Conservation (phyloP, 108 stramenopile species). For the Cyclotella choctawhatcheeana region DNA sequence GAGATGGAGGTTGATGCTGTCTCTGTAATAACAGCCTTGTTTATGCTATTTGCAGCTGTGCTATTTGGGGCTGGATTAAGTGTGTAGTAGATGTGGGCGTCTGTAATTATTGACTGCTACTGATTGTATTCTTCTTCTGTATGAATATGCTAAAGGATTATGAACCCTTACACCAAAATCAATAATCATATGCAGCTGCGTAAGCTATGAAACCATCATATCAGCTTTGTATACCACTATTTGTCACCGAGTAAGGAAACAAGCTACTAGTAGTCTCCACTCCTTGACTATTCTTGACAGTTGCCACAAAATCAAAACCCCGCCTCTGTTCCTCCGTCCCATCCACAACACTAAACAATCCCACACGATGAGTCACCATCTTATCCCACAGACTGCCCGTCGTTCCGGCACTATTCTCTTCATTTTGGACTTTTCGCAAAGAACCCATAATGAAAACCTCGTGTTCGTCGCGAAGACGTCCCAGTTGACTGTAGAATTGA, state of each 20-base stretch:
- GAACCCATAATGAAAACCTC: slow-evolving; percentile 45
- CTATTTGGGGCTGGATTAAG: slow-evolving; percentile 18
- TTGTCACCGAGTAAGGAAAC: slow-evolving; percentile 39
- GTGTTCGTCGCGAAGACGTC: slow-evolving; percentile 42
- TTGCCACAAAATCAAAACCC: slow-evolving; percentile 47
- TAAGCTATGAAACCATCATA: too few species aligned
- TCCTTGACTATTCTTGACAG: slow-evolving; percentile 10
- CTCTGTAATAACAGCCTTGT: slow-evolving; percentile 9
- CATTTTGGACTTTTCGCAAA: slow-evolving; percentile 3
- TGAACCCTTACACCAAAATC: too few species aligned
- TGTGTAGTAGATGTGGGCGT: too few species aligned
- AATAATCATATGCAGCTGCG: too few species aligned
- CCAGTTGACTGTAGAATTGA: slow-evolving; percentile 53
- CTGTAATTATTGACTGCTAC: too few species aligned
- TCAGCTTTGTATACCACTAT: slow-evolving; percentile 34
- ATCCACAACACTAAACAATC: slow-evolving; percentile 40
- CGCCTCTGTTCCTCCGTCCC: slow-evolving; percentile 33
- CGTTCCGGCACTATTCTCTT: slow-evolving; percentile 1
- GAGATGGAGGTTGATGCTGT: slow-evolving; percentile 42
- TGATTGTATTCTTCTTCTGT: too few species aligned
- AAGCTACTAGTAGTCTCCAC: slow-evolving; percentile 11
- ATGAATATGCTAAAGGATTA: too few species aligned
- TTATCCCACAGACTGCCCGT: slow-evolving; percentile 51
- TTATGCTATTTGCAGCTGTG: slow-evolving; percentile 19
- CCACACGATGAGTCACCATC: slow-evolving; percentile 46